Base-by-base conservation (phyloP, 495 filamentous ascomycete species). In the Parathielavia hyrcaniae region DNA sequence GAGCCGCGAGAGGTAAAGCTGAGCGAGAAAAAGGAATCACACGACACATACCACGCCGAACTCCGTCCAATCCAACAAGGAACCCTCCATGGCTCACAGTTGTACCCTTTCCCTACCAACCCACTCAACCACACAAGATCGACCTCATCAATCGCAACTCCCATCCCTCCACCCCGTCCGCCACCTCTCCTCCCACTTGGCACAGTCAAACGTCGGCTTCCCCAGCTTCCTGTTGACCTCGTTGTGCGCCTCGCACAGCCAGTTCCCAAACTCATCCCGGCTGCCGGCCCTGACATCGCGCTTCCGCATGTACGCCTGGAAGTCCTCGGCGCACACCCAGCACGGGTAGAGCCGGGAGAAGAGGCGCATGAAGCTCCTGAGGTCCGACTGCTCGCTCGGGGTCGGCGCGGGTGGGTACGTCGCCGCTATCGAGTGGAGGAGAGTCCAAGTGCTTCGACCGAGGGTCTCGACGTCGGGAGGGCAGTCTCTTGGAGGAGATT, bases 231-330 rank as follows among this genome's bases (percentile, higher is more conserved):
- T 76, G 79, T 98, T 98, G 22, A 98, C 93, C 63, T 89, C 91
- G 77, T 98, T 98, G 79, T 98, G 93, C 64, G 93, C 93, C 71
- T 92, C 87, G 67, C 93, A 98, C 79, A 97, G 85, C 95, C 95
- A 98, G 63, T 77, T 79, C 43, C 91, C 93, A 66, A 98, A 90
- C 66, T 88, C 88, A 36, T 81, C 79, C 44, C 87, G 72, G 54
- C 81, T 83, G 11, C 78, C 79, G 34, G 92, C 75, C 65, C 80
- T 72, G 54, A 90, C 83, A 69, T 85, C 79, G 50, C 91, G 87
- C 65, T 80, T 81, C 59, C 75, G 77, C 76, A 97, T 88, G 82
- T 91, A 97, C 0, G 57, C 64, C 71, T 83, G 86, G 70, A 98
- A 97, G 65, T 97, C 95, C 60, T 90, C 88, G 40, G 90, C 95